phyloP scores from a whole-genome alignment of 495 filamentous ascomycete genomes.

The Jackrogersella minutella region DNA sequence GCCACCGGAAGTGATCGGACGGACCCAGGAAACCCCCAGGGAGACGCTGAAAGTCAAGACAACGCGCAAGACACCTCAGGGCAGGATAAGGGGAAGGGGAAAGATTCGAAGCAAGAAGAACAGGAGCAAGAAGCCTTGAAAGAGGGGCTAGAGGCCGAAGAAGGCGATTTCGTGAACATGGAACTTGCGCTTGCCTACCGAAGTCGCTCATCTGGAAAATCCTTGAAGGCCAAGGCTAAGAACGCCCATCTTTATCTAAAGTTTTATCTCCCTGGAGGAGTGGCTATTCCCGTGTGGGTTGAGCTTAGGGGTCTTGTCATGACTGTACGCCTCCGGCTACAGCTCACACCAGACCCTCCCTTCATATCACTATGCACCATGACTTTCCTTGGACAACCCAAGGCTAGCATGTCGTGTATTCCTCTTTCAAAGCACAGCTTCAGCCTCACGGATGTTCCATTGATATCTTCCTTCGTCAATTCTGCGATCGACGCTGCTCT shows the following conservation, averaged over 20 bases:
- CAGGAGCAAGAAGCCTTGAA: slow-evolving; percentile 59
- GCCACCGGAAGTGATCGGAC: slow-evolving; percentile 58
- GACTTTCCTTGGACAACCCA: slow-evolving; percentile 79
- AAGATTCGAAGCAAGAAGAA: slow-evolving; percentile 40
- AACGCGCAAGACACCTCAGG: slow-evolving; percentile 27
- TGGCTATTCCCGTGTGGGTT: slow-evolving; percentile 74
- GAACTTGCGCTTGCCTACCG: slow-evolving; percentile 76
- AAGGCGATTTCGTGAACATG: slow-evolving; percentile 75
- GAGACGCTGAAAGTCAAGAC: slow-evolving; percentile 44
- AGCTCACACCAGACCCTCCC: slow-evolving; percentile 74
- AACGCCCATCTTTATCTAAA: slow-evolving; percentile 74
- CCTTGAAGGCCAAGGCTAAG: slow-evolving; percentile 66
- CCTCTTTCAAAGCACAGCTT: slow-evolving; percentile 70
- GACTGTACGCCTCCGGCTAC: slow-evolving; percentile 69
- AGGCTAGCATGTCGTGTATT: slow-evolving; percentile 71
- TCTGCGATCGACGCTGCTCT: slow-evolving; percentile 74
- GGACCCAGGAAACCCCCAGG: slow-evolving; percentile 51
- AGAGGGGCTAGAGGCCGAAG: slow-evolving; percentile 76
- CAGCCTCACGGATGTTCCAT: slow-evolving; percentile 75
- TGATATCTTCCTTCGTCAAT: slow-evolving; percentile 77
- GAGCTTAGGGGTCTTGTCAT: slow-evolving; percentile 72
- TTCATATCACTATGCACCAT: slow-evolving; percentile 75
- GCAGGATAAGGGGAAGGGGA: slow-evolving; percentile 12
- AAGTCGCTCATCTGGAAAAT: slow-evolving; percentile 62
- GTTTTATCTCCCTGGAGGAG: slow-evolving; percentile 68